Base-by-base conservation (phyloP, 2,329 filamentous ascomycete species). In the Scytalidium sp. region DNA sequence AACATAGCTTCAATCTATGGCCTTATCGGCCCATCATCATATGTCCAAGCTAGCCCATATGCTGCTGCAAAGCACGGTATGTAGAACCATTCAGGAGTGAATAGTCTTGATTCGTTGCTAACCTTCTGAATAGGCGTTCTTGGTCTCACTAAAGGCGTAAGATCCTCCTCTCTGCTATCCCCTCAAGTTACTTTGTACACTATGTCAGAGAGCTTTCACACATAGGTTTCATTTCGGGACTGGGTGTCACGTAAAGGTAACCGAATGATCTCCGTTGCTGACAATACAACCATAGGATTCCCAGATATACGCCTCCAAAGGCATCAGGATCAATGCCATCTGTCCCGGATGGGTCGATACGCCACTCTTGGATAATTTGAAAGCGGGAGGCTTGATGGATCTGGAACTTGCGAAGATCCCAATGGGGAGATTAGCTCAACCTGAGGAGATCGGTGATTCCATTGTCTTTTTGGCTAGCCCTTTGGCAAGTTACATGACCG, bases 251-350 rank as follows among this genome's bases (percentile, higher is more conserved):
- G n/a, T n/a, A n/a, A n/a, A n/a, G n/a, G n/a, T n/a, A n/a, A n/a
- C 21, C 64, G 7, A 29, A 13, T 29, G 25, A 13, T 13, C 13
- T 29, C 8, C 25, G 7, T 13, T 29, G 13, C 25, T 29, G 25
- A 29, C 25, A 8, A 7, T 36, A 15, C 32, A 15, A 15, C 8
- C 3, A 6, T 21, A 51, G 46, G 79, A 83, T 54, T 80, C 75
- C 2, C 71, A 74, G 44, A 69, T 70, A 1, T 83, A 83, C 64
- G 75, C 74, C 1, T 58, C 68, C 3, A 59, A 69, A 44, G 73
- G 72, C 3, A 80, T 84, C 50, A 74, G 79, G 44, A 78, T 84
- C 62, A 84, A 84, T 57, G 79, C 78, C 2, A 75, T 84, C n/a
- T 82, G 80, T 49, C 80, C 80, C 0, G 77, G 74, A 47, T 78